These are phyloP conservation scores for Penicillium mononematosum DNA, from an alignment of 495 filamentous ascomycete genomes.

Conservation along the genomic window DNA sequence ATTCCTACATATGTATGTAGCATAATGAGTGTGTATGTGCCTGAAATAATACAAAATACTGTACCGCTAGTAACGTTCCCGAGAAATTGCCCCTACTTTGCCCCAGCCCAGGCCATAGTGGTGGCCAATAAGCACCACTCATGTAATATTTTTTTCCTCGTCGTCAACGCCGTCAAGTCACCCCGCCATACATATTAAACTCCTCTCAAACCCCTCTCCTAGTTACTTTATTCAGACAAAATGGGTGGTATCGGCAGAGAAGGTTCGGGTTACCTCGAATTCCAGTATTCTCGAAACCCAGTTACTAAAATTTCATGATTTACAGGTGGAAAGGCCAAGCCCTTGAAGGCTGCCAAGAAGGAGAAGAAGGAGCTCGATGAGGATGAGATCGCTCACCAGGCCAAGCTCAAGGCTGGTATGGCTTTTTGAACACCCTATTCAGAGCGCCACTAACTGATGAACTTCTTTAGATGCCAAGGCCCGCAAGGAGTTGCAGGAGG, in stretches of 20 bases:
- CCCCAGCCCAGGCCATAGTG: not conserved
- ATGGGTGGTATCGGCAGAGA: constrained; percentile 72
- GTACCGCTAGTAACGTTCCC: not conserved
- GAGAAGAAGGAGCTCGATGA: constrained; percentile 71
- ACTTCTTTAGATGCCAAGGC: constrained; percentile 66
- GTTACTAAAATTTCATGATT: constrained; percentile 9
- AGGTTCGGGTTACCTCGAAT: constrained; percentile 38
- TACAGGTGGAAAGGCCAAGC: constrained; percentile 81
- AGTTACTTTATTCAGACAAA: constrained; percentile 21
- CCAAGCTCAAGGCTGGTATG: constrained; percentile 73
- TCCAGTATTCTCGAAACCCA: not conserved
- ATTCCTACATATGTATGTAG: no score
- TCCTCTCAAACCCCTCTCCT: constrained; percentile 15
- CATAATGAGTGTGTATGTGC: not conserved
- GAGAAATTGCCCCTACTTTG: not conserved
- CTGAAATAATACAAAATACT: not conserved
- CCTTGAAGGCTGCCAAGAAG: constrained; percentile 79
- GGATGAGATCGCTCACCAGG: constrained; percentile 70
- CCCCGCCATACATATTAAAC: constrained; percentile 10
- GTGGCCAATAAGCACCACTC: constrained; percentile 15
- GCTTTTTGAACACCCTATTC: not conserved
- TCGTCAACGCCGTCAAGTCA: constrained; percentile 14
- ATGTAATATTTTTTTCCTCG: constrained; percentile 25
- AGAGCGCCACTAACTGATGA: not conserved
- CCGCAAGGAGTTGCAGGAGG: constrained; percentile 68